Percentiles rank a stretch among this genome's conserved stretches.
phyloP scores from a whole-genome alignment of 2,329 filamentous ascomycete genomes.

The Arthrinium phaeospermum region DNA sequence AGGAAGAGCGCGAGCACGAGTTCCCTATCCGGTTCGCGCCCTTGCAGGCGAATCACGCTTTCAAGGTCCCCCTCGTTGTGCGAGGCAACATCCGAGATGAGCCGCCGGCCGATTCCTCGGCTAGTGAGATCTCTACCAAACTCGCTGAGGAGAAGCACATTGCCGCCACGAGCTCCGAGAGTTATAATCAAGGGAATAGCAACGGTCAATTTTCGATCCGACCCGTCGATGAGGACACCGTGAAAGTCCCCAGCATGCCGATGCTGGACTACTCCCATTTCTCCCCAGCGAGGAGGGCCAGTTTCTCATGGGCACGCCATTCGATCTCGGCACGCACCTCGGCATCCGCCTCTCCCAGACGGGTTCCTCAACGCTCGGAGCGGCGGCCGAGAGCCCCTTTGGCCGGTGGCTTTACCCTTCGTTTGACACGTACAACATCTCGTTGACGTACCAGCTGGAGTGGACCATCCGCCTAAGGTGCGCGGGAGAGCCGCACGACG shows the following conservation, averaged over 20 bases:
- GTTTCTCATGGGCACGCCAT: conserved; percentile 16
- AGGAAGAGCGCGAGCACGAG: conserved; percentile 18
- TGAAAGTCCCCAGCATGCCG: background rate
- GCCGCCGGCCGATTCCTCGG: background rate
- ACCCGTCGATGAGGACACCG: background rate
- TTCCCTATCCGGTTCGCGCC: background rate
- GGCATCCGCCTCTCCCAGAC: conserved; percentile 19
- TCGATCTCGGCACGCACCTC: conserved; percentile 18
- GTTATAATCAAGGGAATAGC: background rate
- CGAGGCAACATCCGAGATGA: conserved; percentile 18
- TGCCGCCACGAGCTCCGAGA: background rate
- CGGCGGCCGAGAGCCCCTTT: background rate
- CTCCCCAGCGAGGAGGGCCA: background rate
- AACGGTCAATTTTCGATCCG: background rate
- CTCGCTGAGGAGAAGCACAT: background rate
- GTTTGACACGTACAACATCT: conserved; percentile 22
- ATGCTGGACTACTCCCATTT: conserved; percentile 18
- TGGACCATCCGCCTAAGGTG: conserved; percentile 21
- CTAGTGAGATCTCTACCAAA: background rate
- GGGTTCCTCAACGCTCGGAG: conserved; percentile 1
- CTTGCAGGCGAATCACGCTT: background rate
- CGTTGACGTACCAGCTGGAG: conserved; percentile 15
- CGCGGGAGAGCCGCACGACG: conserved; percentile 18
- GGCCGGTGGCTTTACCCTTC: conserved; percentile 18
- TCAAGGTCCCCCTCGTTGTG: conserved; percentile 17